Conservation (phyloP, 768 basidiomycete species). For the Leccinum disarticulatum region DNA sequence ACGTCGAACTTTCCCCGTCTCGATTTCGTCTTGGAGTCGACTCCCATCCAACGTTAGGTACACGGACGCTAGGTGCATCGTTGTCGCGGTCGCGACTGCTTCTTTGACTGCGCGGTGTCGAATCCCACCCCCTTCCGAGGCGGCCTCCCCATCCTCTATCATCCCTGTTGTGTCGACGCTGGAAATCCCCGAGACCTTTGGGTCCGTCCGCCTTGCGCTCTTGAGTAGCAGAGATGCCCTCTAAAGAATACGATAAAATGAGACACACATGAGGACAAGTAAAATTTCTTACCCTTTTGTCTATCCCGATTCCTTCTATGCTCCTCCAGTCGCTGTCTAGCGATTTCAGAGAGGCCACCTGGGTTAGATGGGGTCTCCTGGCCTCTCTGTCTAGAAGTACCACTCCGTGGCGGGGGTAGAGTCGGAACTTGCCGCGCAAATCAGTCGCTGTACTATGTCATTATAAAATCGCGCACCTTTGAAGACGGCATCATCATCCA, state of each 20-base stretch:
- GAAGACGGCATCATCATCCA: conserved; percentile 71
- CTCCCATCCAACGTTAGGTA: conserved; percentile 93
- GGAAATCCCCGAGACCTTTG: conserved; percentile 88
- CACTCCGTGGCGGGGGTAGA: conserved; percentile 57
- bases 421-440: conserved; percentile 59
- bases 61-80: conserved; percentile 80
- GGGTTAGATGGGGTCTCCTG: conserved; percentile 94
- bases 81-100: conserved; percentile 38
- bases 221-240: conserved; percentile 67
- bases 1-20: conserved; percentile 58
- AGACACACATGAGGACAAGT: not conserved
- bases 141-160: conserved; percentile 47
- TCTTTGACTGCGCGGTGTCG: conserved; percentile 61
- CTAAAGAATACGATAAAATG: conserved; percentile 34
- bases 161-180: conserved; percentile 86
- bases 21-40: conserved; percentile 73
- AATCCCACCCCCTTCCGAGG: conserved; percentile 49
- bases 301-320: conserved; percentile 67
- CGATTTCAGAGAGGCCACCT: conserved; percentile 80
- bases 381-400: conserved; percentile 69
- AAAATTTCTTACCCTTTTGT: conserved; percentile 50
- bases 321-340: conserved; percentile 73
- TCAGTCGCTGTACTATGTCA: not conserved
- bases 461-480: conserved; percentile 59
- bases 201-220: conserved; percentile 58